These are phyloP conservation scores for Antrodiella citrinella DNA, from an alignment of 768 basidiomycete species.

Conservation along the genomic window DNA sequence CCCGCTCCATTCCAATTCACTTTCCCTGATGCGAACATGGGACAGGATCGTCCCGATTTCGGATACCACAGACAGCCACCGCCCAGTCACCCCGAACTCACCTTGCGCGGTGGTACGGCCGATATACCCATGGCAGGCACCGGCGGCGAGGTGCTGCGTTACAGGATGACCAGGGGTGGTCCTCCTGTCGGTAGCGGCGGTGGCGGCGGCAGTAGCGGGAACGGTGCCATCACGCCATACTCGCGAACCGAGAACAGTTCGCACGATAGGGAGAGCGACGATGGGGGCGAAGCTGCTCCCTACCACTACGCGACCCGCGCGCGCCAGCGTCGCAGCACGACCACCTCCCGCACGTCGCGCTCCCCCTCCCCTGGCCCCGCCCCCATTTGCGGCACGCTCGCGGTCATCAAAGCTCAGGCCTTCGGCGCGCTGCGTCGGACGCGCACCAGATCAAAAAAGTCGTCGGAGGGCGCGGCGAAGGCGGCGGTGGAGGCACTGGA, in stretches of 20 bases:
- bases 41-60: slow-evolving; percentile 55
- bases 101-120: slow-evolving; percentile 66
- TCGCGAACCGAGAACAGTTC: slow-evolving; percentile 42
- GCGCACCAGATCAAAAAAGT: slow-evolving; percentile 63
- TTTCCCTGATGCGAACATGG: slow-evolving; percentile 45
- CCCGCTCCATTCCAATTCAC: slow-evolving; percentile 62
- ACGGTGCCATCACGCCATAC: slow-evolving; percentile 41
- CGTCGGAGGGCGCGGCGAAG: slow-evolving; percentile 63
- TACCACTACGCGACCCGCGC: slow-evolving; percentile 29
- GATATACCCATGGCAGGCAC: slow-evolving; percentile 54
- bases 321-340: slow-evolving; percentile 18
- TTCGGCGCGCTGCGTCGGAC: slow-evolving; percentile 81
- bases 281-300: slow-evolving; percentile 41
- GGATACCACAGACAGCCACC: slow-evolving; percentile 55
- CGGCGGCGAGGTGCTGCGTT: slow-evolving; percentile 49
- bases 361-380: slow-evolving; percentile 39
- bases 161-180: slow-evolving; percentile 31
- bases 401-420: slow-evolving; percentile 86
- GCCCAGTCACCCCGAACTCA: slow-evolving; percentile 50
- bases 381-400: slow-evolving; percentile 69
- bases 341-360: slow-evolving; percentile 31
- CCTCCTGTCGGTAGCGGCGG: slow-evolving; percentile 5
- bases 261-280: slow-evolving; percentile 30
- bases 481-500: slow-evolving; percentile 79
- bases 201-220: slow-evolving; percentile 34